phyloP scores from a whole-genome alignment of 1,139 yeast genomes.

The Sugiyamaella neomexicana region DNA sequence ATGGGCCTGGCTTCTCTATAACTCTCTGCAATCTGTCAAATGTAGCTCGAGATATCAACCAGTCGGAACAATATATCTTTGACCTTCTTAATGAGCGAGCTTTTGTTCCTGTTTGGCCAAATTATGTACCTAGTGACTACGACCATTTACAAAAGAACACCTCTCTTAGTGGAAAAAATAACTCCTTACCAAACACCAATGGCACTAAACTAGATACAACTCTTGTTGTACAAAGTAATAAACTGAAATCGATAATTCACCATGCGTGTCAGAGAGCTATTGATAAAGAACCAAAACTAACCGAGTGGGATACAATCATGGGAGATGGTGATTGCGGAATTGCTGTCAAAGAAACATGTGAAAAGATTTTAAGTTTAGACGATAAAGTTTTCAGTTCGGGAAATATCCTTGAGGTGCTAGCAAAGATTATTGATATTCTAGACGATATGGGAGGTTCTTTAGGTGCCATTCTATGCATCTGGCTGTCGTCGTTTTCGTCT shows the following conservation, averaged over 20 bases:
- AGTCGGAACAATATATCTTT: conserved; percentile 11
- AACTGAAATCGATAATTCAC: conserved; percentile 5
- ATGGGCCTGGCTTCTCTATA: conserved; percentile 52
- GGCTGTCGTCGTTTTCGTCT: conserved; percentile 46
- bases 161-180: neutral
- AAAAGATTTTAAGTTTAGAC: conserved; percentile 9
- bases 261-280: conserved; percentile 29
- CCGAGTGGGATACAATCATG: conserved; percentile 52
- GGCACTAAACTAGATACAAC: neutral
- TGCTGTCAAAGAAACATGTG: conserved; percentile 20
- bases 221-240: neutral
- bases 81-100: conserved; percentile 18
- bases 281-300: conserved; percentile 47
- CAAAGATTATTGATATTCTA: conserved; percentile 29
- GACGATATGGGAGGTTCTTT: conserved; percentile 55
- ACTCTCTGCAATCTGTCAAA: conserved; percentile 44
- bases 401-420: conserved; percentile 12
- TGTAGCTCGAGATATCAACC: conserved; percentile 3
- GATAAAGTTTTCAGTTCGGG: neutral
- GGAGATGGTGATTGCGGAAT: conserved; percentile 53
- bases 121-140: conserved; percentile 11
- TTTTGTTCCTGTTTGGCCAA: conserved; percentile 24
- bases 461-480: conserved; percentile 51
- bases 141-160: neutral
- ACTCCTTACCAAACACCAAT: neutral